Conservation (phyloP, 2,329 filamentous ascomycete genomes). For the Pseudopithomyces chartarum region DNA sequence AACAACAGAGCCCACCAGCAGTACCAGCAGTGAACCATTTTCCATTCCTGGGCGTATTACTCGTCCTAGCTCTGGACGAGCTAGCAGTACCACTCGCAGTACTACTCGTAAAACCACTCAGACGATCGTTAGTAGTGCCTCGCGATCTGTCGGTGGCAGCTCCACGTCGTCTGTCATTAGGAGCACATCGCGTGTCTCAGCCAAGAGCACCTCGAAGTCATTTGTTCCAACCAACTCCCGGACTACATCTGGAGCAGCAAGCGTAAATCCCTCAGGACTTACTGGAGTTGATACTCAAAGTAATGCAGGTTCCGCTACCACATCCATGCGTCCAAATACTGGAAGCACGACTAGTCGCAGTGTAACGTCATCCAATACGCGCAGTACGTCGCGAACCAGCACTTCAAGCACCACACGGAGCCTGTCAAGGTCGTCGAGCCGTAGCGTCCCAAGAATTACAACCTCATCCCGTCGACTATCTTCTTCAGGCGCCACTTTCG, state of each 20-base stretch:
- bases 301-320: not conserved
- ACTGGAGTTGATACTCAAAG: not conserved
- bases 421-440: not conserved
- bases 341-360: not conserved
- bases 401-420: not conserved
- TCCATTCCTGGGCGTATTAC: not conserved
- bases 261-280: not conserved
- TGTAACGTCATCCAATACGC: not conserved
- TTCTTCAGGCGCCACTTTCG: no score
- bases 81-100: not conserved
- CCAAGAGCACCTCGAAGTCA: not conserved
- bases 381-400: not conserved
- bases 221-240: not conserved
- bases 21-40: not conserved
- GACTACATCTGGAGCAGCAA: not conserved
- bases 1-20: not conserved
- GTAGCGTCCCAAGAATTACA: not conserved
- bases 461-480: not conserved
- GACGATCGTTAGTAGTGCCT: no score
- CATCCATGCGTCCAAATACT: not conserved
- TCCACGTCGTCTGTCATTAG: not conserved
- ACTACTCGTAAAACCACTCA: not conserved
- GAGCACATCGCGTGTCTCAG: not conserved
- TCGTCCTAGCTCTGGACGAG: not conserved
- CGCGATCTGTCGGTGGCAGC: no score